Conservation (phyloP, 2,329 filamentous ascomycete genomes). For the Sarocladium strictum region DNA sequence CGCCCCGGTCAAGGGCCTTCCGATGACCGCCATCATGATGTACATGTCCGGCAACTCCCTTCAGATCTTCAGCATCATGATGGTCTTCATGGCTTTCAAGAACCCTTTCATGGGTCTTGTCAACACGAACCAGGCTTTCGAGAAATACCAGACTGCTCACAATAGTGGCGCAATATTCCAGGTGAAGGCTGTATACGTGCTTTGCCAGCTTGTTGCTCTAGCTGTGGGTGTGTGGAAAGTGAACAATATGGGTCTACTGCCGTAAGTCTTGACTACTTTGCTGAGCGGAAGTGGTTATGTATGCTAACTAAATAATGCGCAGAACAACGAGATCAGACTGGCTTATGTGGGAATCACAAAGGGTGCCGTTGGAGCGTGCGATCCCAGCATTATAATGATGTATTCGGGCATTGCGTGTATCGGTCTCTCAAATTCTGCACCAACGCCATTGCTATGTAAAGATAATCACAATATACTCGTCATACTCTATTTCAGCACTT, state of each 20-base stretch:
- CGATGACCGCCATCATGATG: slow-evolving; percentile 99
- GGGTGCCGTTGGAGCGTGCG: slow-evolving; percentile 61
- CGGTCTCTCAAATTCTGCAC: background rate
- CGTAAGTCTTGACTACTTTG: slow-evolving; percentile 55
- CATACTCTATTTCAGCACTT: background rate
- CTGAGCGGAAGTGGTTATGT: too few species aligned
- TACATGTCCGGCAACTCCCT: slow-evolving; percentile 99
- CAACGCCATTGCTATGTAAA: slow-evolving; percentile 1
- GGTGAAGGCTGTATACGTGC: slow-evolving; percentile 83
- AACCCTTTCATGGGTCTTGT: slow-evolving; percentile 82
- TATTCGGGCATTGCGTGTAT: background rate
- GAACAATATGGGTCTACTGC: slow-evolving; percentile 90
- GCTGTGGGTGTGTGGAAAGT: slow-evolving; percentile 93
- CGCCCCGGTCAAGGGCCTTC: slow-evolving; percentile 85
- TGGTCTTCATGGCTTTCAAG: slow-evolving; percentile 99
- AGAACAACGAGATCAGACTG: slow-evolving; percentile 95
- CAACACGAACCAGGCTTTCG: slow-evolving; percentile 80
- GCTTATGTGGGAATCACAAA: slow-evolving; percentile 87
- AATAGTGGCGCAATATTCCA: slow-evolving; percentile 68
- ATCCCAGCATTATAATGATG: slow-evolving; percentile 49
- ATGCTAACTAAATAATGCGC: slow-evolving; percentile 10
- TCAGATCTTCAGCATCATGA: slow-evolving; percentile 99
- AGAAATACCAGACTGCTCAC: slow-evolving; percentile 78
- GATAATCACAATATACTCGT: background rate
- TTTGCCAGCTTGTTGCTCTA: slow-evolving; percentile 78